A percentile compares a stretch with the other conserved stretches of the same genome.
phyloP scores from a whole-genome alignment of 306 rosid genomes.

The Gynostemma pentaphyllum region DNA sequence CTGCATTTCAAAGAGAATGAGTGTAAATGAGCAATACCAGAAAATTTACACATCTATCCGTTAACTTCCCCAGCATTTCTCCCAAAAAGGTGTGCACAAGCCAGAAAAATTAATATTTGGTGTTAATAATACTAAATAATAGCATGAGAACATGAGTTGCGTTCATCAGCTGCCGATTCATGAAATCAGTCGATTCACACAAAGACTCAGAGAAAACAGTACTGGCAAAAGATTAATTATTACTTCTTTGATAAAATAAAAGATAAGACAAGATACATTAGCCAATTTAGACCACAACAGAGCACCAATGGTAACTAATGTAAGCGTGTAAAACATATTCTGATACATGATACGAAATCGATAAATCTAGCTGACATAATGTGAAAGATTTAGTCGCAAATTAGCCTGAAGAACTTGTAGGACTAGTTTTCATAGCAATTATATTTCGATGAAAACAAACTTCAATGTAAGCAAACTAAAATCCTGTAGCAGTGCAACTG shows the following conservation, averaged over 20 bases:
- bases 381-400: neutral
- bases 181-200: neutral
- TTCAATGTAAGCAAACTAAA: neutral
- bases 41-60: neutral
- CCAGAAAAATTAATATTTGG: neutral
- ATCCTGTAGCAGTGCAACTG: neutral
- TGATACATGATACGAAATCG: neutral
- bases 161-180: neutral
- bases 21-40: neutral
- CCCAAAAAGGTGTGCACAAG: neutral
- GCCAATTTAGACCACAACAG: neutral
- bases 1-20: conserved; percentile 24
- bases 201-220: neutral
- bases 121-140: neutral
- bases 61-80: neutral
- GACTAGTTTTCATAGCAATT: neutral
- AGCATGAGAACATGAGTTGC: neutral
- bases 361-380: neutral
- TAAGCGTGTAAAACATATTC: neutral
- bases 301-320: neutral
- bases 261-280: neutral
- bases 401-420: neutral
- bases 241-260: neutral
- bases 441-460: neutral
- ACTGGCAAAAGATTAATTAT: neutral